These are phyloP conservation scores for Oropetium thomaeum DNA, from an alignment of 176 grass and related monocot species.

Conservation along the genomic window DNA sequence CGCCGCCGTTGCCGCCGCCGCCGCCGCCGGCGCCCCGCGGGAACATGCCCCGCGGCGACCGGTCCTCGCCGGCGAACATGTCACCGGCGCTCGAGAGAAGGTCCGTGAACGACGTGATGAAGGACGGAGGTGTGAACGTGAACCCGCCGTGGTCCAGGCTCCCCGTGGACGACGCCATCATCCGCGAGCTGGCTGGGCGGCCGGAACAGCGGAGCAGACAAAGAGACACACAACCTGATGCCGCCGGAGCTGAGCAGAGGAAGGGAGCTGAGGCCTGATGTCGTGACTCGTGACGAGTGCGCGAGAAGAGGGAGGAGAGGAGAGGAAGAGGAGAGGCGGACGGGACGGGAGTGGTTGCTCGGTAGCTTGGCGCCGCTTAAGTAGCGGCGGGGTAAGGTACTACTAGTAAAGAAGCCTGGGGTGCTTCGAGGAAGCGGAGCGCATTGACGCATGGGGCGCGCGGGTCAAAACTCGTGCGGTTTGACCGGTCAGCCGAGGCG, in stretches of 20 bases:
- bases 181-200: too few relatives aligned
- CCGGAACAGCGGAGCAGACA: too few relatives aligned
- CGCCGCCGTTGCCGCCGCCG: conserved; percentile 17
- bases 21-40: background rate
- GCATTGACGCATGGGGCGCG: background rate
- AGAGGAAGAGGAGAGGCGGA: too few relatives aligned
- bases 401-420: too few relatives aligned
- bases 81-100: conserved; percentile 51
- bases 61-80: conserved; percentile 4
- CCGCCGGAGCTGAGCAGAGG: too few relatives aligned
- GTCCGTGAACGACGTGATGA: conserved; percentile 74
- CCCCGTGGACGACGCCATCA: conserved; percentile 61
- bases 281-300: too few relatives aligned
- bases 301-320: background rate
- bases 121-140: conserved; percentile 55
- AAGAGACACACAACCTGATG: too few relatives aligned
- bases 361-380: conserved; percentile 13
- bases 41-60: conserved; percentile 26
- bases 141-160: conserved; percentile 57
- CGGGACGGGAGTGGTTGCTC: conserved; percentile 26
- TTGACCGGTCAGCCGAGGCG: conserved; percentile 51
- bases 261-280: background rate
- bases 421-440: conserved; percentile 31
- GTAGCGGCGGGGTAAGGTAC: too few relatives aligned
- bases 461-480: conserved; percentile 53